Evolutionary conservation across 768 basidiomycete genomes (phyloP).

Genomic region (Collybia sp.): DNA sequence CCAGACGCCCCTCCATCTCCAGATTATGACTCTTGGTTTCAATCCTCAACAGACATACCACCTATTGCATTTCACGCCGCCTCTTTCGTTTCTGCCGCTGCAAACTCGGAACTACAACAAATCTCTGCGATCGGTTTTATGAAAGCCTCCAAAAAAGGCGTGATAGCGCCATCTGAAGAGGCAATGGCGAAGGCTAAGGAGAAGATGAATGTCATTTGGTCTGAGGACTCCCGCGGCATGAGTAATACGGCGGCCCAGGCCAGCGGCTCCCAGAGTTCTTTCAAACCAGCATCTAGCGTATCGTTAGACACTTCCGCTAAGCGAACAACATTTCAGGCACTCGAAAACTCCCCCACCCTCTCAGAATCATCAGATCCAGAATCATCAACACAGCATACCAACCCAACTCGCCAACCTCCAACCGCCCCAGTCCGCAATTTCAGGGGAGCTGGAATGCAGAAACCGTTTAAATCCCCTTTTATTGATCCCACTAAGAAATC

Average conservation of each 20-base stretch:
- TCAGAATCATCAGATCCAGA: slow-evolving; percentile 38
- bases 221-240: slow-evolving; percentile 19
- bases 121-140: slow-evolving; percentile 19
- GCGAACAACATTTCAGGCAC: slow-evolving; percentile 29
- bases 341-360: slow-evolving; percentile 30
- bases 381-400: slow-evolving; percentile 17
- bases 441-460: slow-evolving; percentile 9
- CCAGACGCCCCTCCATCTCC: slow-evolving; percentile 33
- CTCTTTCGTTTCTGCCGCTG: slow-evolving; percentile 11
- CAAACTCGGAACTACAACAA: background rate
- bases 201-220: slow-evolving; percentile 43
- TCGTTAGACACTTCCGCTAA: slow-evolving; percentile 17
- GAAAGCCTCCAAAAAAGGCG: slow-evolving; percentile 29
- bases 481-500: slow-evolving; percentile 3
- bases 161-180: slow-evolving; percentile 44
- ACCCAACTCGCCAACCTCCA: slow-evolving; percentile 7
- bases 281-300: slow-evolving; percentile 18
- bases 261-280: slow-evolving; percentile 17
- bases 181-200: slow-evolving; percentile 53
- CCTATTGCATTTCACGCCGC: slow-evolving; percentile 34
- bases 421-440: slow-evolving; percentile 6
- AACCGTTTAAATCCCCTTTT: slow-evolving; percentile 19
- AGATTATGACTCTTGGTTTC: slow-evolving; percentile 49
- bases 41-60: slow-evolving; percentile 21
- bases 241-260: slow-evolving; percentile 7